A percentile compares a stretch with the other conserved stretches of the same genome.
Evolutionary conservation across 805 yeast species (phyloP).

Genomic region (Scheffersomyces amazonensis): DNA sequence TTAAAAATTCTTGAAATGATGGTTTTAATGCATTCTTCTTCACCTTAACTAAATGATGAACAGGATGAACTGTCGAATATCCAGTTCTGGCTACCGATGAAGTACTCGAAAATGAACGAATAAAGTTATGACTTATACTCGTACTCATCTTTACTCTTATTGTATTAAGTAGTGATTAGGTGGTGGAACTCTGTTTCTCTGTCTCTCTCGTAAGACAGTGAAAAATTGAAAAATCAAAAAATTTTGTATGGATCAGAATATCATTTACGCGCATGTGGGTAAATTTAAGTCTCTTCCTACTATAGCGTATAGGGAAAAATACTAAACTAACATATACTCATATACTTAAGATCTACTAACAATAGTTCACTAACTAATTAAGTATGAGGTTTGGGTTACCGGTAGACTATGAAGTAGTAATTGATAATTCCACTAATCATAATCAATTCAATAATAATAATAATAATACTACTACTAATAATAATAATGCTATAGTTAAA

Average conservation of each 20-base stretch:
- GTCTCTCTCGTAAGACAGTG: neutral
- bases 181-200: no score
- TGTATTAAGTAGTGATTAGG: no score
- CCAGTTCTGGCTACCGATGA: constrained; percentile 48
- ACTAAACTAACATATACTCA: no score
- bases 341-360: no score
- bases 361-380: no score
- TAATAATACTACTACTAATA: no score
- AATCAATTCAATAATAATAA: no score
- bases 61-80: constrained; percentile 78
- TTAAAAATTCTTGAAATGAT: constrained; percentile 63
- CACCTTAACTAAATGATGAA: constrained; percentile 82
- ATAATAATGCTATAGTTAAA: no score
- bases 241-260: constrained; percentile 3
- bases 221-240: constrained; percentile 7
- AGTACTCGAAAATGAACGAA: constrained; percentile 35
- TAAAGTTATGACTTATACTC: constrained; percentile 17
- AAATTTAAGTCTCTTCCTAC: no score
- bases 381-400: constrained; percentile 29
- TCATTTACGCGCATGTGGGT: neutral
- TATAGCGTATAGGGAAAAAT: no score
- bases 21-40: constrained; percentile 74
- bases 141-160: neutral
- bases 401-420: constrained; percentile 15
- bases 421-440: no score